A percentile compares a stretch with the other conserved stretches of the same genome.
These are phyloP conservation scores for Ascocoryne sarcoides DNA, from an alignment of 2,329 filamentous ascomycete species.

Conservation along the genomic window DNA sequence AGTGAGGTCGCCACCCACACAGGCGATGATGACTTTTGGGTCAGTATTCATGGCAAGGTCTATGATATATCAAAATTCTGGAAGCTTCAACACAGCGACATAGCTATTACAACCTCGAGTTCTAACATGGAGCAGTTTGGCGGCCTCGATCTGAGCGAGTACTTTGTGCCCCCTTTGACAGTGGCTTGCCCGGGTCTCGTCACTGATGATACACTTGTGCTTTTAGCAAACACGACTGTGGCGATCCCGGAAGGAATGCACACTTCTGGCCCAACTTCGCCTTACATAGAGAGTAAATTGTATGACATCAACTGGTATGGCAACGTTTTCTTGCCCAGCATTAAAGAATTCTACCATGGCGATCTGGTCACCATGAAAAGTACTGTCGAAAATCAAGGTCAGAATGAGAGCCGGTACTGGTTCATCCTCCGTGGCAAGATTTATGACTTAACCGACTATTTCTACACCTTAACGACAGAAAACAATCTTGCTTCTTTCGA, in stretches of 20 bases:
- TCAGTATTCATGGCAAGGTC: conserved; percentile 78
- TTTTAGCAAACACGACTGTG: conserved; percentile 59
- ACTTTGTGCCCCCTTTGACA: conserved; percentile 72
- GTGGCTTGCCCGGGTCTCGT: conserved; percentile 68
- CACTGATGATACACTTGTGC: conserved; percentile 42
- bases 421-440: conserved; percentile 66
- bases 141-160: conserved; percentile 71
- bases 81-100: conserved; percentile 76
- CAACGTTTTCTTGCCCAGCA: conserved; percentile 62
- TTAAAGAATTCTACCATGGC: conserved; percentile 81
- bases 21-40: conserved; percentile 71
- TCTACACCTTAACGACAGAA: conserved; percentile 58
- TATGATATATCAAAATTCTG: conserved; percentile 92
- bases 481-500: conserved; percentile 45
- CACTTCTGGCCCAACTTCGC: conserved; percentile 54
- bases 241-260: conserved; percentile 50
- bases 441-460: conserved; percentile 91
- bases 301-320: conserved; percentile 67
- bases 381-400: conserved; percentile 55
- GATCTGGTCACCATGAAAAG: conserved; percentile 63
- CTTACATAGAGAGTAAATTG: conserved; percentile 49
- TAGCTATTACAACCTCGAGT: conserved; percentile 47
- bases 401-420: conserved; percentile 64
- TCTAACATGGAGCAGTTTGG: conserved; percentile 68
- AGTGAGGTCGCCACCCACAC: conserved; percentile 63